Percentiles rank a stretch among this genome's conserved stretches.
Conservation (phyloP, 176 grass and related monocot genomes). For the Saccharum spontaneum region DNA sequence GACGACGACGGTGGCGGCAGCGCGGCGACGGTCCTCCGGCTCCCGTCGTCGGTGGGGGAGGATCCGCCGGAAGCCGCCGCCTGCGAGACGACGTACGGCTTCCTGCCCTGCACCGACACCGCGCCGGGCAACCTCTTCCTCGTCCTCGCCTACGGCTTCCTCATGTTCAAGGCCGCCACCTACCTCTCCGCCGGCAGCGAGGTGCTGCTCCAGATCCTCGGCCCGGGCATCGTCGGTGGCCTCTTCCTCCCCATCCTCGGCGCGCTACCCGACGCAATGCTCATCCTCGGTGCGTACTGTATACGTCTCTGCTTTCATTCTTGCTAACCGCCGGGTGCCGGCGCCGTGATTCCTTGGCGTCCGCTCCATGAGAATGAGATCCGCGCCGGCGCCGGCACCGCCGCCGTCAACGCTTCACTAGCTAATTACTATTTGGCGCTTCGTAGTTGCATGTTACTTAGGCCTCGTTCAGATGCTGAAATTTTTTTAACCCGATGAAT, state of each 20-base stretch:
- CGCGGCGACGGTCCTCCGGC: conserved; percentile 8
- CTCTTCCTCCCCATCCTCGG: conserved; percentile 94
- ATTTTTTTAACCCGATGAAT: too few relatives aligned
- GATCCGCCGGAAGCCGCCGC: neutral
- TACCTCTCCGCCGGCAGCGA: conserved; percentile 89
- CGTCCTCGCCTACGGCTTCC: conserved; percentile 67
- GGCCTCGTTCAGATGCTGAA: too few relatives aligned
- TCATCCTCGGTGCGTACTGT: conserved; percentile 60
- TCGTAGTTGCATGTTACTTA: too few relatives aligned
- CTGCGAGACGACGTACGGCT: conserved; percentile 90
- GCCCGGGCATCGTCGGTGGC: conserved; percentile 83
- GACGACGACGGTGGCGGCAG: neutral
- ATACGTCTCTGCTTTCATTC: neutral
- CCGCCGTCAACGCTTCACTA: neutral
- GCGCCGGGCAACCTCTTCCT: conserved; percentile 75
- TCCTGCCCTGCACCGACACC: conserved; percentile 75
- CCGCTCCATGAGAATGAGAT: too few relatives aligned
- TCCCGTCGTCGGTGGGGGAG: conserved; percentile 8
- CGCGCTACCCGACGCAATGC: conserved; percentile 75
- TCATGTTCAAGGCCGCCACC: conserved; percentile 92
- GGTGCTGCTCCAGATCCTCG: conserved; percentile 83
- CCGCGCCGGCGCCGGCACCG: neutral
- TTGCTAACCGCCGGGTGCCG: neutral
- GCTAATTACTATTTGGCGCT: too few relatives aligned
- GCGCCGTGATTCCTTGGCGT: too few relatives aligned